Base-by-base conservation (phyloP, 176 grass and related monocot genomes). In the Oryza coarctata region DNA sequence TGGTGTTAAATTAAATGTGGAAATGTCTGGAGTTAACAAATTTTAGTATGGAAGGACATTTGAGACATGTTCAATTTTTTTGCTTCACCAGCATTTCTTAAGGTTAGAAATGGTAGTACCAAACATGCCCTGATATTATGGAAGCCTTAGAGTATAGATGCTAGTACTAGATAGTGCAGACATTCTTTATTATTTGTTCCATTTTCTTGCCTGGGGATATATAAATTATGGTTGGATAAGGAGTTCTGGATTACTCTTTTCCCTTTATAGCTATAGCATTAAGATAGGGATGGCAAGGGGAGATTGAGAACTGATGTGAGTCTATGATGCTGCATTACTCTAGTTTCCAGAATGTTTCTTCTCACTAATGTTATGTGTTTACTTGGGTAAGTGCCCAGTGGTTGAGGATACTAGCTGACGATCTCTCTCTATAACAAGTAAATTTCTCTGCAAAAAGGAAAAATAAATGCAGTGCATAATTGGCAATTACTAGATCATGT, bases 281-380 rank as follows among this genome's bases (percentile, higher is more conserved):
- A 81, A 71, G 55, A 26, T 43, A 36, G 47, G 26, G 70, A 34
- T 81, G 70, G 23, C 0, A 7, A 61, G 71, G 36, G 49, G 49
- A 41, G 50, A n/a, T 18, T 58, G 60, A 34, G 47, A 17, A 52
- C 17, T 52, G 15, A 2, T 52, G 49, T 81, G 25, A 20, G 20
- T 71, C n/a, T 80, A 52, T 70, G 65, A 27, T 13, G 9, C 44
- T 47, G 63, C 41, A 47, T 67, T 3, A 65, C 15, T 65, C 63
- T 68, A 36, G 20, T 39, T 55, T 70, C 65, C 32, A 38, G 57
- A 65, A 28, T 23, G 47, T 45, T 57, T 70, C 45, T 81, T 81
- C 32, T 26, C 20, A 43, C n/a, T 17, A 44, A 43, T 23, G 5
- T 23, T 57, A n/a, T 57, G 20, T 23, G 52, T 57, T 57, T 57